Evolutionary conservation across 2,329 filamentous ascomycete genomes (phyloP).

Genomic region (Boeremia exigua): DNA sequence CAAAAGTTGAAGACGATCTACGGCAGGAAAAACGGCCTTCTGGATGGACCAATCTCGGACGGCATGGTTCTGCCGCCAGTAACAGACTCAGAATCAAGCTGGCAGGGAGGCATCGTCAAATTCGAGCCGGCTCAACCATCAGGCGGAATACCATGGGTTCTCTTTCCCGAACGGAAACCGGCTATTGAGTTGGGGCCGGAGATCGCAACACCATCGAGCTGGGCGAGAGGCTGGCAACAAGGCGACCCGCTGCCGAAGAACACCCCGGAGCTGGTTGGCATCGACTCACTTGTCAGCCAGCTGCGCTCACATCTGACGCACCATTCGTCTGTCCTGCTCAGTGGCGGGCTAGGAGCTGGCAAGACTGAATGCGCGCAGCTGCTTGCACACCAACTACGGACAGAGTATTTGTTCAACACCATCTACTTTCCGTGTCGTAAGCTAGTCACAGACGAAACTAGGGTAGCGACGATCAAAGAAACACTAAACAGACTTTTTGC

Average conservation of each 20-base stretch:
- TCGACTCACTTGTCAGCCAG: conserved; percentile 76
- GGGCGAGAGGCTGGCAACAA: conserved; percentile 56
- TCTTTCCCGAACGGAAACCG: conserved; percentile 77
- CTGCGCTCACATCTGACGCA: conserved; percentile 79
- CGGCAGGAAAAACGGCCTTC: conserved; percentile 66
- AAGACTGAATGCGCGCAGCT: conserved; percentile 83
- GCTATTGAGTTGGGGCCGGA: conserved; percentile 78
- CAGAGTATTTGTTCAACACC: conserved; percentile 77
- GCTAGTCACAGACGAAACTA: conserved; percentile 87
- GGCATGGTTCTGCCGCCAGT: conserved; percentile 75
- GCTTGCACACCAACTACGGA: conserved; percentile 74
- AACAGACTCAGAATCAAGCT: conserved; percentile 63
- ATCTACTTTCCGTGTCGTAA: conserved; percentile 87
- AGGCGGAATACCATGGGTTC: conserved; percentile 66
- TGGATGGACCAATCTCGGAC: conserved; percentile 87
- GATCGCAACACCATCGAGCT: conserved; percentile 68
- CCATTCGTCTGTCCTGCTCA: conserved; percentile 86
- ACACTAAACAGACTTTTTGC: conserved; percentile 84
- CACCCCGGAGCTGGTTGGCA: conserved; percentile 76
- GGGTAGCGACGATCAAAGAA: conserved; percentile 90
- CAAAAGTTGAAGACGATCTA: conserved; percentile 77
- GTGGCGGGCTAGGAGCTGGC: conserved; percentile 86
- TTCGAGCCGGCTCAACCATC: conserved; percentile 67
- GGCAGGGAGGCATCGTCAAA: conserved; percentile 83
- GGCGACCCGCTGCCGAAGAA: conserved; percentile 61